Conservation (phyloP, 176 grass and related monocot species). For the Sorghum bicolor region Sorghum_bicolor_NCBIv3 NC_012873.2:68198001-68198500, state of each 20-base stretch:
- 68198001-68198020: neutral
- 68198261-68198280: neutral
- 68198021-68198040: neutral
- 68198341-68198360: neutral
- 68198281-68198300: neutral
- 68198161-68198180: slow-evolving; percentile 82
- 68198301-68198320: neutral
- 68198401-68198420: slow-evolving; percentile 96
- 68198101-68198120: neutral
- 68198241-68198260: neutral
- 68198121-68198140: slow-evolving; percentile 74
- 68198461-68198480: slow-evolving; percentile 93
- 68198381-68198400: slow-evolving; percentile 97
- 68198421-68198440: slow-evolving; percentile 96
- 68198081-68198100: neutral
- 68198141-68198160: slow-evolving; percentile 88
- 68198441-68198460: slow-evolving; percentile 93
- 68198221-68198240: neutral
- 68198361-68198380: neutral
- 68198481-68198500: slow-evolving; percentile 40
- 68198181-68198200: slow-evolving; percentile 66
- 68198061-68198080: neutral
- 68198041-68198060: neutral
- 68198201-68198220: slow-evolving; percentile 75
- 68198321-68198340: neutral